These are phyloP conservation scores for Excoecaria agallocha DNA, from an alignment of 345 rosid species.

Conservation along the genomic window DNA sequence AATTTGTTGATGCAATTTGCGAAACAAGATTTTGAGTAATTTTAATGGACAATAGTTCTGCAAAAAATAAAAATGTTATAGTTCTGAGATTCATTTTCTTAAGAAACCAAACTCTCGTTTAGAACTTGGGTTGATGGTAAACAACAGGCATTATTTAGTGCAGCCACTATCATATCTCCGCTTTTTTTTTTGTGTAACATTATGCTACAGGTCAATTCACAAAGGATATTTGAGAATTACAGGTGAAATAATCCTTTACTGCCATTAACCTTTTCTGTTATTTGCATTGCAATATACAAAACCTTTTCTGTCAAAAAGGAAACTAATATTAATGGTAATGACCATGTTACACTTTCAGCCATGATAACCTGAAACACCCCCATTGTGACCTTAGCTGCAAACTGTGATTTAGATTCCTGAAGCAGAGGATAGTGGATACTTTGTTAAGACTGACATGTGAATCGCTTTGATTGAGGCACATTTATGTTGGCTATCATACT, in stretches of 20 bases:
- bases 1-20: constrained; percentile 14
- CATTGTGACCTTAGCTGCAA: not conserved
- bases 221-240: not conserved
- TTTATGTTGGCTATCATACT: not conserved
- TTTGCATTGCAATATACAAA: not conserved
- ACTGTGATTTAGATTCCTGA: not conserved
- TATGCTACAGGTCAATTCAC: not conserved
- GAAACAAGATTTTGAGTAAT: not conserved
- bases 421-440: not conserved
- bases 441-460: not conserved
- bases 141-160: not conserved
- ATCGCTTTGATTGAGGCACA: constrained; percentile 12
- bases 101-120: constrained; percentile 4
- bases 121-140: not conserved
- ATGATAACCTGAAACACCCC: constrained; percentile 1
- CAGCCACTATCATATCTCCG: not conserved
- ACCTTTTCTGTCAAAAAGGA: not conserved
- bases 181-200: not conserved
- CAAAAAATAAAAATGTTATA: not conserved
- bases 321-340: not conserved
- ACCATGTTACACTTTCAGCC: not conserved
- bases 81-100: constrained; percentile 4
- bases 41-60: not conserved
- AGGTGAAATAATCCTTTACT: not conserved
- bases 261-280: not conserved